Evolutionary conservation across 1,284 basidiomycete species (phyloP).

Genomic region (Somion occarium): DNA sequence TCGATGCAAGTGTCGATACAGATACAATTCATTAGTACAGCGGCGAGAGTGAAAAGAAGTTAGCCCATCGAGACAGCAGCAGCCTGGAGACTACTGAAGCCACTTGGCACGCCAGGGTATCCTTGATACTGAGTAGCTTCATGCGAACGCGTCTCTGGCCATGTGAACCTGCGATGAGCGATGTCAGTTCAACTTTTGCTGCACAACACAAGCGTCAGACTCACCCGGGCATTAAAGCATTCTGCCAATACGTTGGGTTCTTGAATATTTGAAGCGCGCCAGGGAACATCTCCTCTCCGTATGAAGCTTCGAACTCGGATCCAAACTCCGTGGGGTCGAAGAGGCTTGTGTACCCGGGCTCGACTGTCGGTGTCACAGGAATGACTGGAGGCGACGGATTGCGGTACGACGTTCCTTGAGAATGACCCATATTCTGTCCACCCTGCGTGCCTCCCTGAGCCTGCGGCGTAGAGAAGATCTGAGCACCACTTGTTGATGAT

Average conservation of each 20-base stretch:
- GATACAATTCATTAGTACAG: not conserved
- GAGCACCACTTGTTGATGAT: conserved; percentile 9
- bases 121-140: conserved; percentile 1
- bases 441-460: conserved; percentile 3
- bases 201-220: conserved; percentile 7
- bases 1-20: not conserved
- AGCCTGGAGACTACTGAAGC: not conserved
- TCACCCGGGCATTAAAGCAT: conserved; percentile 80
- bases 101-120: not conserved
- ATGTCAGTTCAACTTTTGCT: not conserved
- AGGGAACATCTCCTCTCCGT: conserved; percentile 42
- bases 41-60: not conserved
- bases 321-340: conserved; percentile 16
- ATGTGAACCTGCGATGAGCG: conserved; percentile 4
- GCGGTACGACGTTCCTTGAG: conserved; percentile 12
- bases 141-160: conserved; percentile 2
- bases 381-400: conserved; percentile 16
- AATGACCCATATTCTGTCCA: conserved; percentile 15
- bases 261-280: conserved; percentile 70
- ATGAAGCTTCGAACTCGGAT: conserved; percentile 7
- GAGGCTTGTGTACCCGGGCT: conserved; percentile 8
- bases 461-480: not conserved
- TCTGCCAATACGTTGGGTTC: conserved; percentile 67
- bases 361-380: conserved; percentile 20
- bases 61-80: not conserved